Evolutionary conservation across 768 basidiomycete species (phyloP), one percentile per base, ranked within the genome.

Genomic region (Leucogyrophana mollusca): DNA sequence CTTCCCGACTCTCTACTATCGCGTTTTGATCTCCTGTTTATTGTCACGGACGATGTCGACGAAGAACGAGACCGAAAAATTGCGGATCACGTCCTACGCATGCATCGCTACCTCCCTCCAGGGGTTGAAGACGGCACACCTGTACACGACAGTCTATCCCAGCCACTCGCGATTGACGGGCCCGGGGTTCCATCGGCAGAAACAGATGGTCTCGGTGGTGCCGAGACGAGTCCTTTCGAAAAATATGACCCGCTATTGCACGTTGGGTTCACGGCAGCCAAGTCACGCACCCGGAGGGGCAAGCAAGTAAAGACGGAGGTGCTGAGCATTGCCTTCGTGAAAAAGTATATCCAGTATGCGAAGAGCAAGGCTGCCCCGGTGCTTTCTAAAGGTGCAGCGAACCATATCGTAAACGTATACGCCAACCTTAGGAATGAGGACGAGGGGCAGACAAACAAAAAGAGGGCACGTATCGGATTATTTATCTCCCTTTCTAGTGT

Each of bases 311-410:
- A 80, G 62, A 79, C 83, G 50, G 94, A 98, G 67, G 85, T 99
- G 32, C 76, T 99, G 47, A 92, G 84, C 56, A 92, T 96, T 50
- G 72, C 86, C 4, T 99, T 99, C 61, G 84, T 99, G 64, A 99
- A 99, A 71, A 98, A 97, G 69, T 98, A 94, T 58, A 88, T 99
- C 47, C 95, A 98, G 67, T 97, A 97, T 58, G 90, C 95, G 34
- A 98, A 97, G 71, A 88, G 82, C 67, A 84, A 87, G 57, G 77
- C 84, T 14, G 79, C 87, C 47, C 96, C 96, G 2, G 82, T 78
- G 18, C 70, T 98, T 53, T 95, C 91, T 6, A 87, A 93, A 62
- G 93, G 90, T 33, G 96, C 96, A 4, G 92, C 94, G 46, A 94
- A 96, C 63, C 80, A 86, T 64, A 97, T 99, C 52, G 89, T 95